phyloP scores from a whole-genome alignment of 371 early-diverging fungal genomes.

The Apophysomyces variabilis region DNA sequence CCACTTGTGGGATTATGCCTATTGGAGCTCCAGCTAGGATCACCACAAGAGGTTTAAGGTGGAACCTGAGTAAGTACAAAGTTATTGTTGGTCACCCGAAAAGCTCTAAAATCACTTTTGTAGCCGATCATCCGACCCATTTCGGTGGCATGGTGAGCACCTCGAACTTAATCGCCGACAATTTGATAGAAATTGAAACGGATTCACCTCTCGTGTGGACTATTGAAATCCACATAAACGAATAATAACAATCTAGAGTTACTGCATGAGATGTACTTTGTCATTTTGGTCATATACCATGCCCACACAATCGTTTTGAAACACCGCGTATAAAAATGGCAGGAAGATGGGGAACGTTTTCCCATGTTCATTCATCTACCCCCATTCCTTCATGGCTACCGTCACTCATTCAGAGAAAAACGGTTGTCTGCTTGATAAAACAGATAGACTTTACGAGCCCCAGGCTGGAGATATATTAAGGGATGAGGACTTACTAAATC shows the following conservation, averaged over 20 bases:
- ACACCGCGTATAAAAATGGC: background rate
- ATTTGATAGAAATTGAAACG: conserved; percentile 66
- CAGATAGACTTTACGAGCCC: conserved; percentile 21
- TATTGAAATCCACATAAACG: conserved; percentile 49
- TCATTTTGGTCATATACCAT: background rate
- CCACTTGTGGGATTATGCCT: conserved; percentile 90
- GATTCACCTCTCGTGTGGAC: conserved; percentile 82
- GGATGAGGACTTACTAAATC: conserved; percentile 49
- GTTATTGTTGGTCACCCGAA: background rate
- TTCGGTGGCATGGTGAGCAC: conserved; percentile 81
- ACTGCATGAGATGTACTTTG: too few species aligned
- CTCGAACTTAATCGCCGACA: conserved; percentile 70
- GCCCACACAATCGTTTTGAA: background rate
- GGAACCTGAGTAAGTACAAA: conserved; percentile 76
- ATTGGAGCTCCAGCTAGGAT: conserved; percentile 67
- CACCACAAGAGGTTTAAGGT: conserved; percentile 79
- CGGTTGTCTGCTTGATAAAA: background rate
- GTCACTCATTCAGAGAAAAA: background rate
- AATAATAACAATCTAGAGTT: background rate
- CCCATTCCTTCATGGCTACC: conserved; percentile 4
- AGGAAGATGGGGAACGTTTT: background rate
- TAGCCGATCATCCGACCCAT: conserved; percentile 56
- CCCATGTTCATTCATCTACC: background rate
- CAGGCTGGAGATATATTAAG: conserved; percentile 54
- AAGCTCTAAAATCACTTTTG: background rate